These are phyloP conservation scores for Corynespora cassiicola DNA, from an alignment of 2,329 filamentous ascomycete genomes.

Conservation along the genomic window DNA sequence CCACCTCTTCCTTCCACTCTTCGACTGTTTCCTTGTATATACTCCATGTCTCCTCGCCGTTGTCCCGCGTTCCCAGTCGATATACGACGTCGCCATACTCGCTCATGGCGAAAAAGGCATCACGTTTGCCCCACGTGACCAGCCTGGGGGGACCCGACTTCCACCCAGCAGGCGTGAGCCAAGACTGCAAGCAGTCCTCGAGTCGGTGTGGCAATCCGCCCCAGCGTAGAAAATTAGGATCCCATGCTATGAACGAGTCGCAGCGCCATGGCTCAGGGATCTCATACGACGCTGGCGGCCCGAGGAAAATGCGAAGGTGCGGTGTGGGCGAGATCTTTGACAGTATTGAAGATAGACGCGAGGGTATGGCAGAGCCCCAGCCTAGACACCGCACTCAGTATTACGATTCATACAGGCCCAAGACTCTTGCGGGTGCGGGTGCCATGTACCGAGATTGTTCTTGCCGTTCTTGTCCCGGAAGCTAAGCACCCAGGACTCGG, in stretches of 20 bases:
- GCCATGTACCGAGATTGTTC: conserved; percentile 27
- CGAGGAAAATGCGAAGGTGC: conserved; percentile 37
- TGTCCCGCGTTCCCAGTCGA: conserved; percentile 17
- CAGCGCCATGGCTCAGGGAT: not conserved
- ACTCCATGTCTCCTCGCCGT: conserved; percentile 27
- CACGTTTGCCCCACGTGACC: conserved; percentile 36
- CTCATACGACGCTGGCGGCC: conserved; percentile 16
- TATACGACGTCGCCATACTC: conserved; percentile 43
- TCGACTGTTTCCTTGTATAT: conserved; percentile 43
- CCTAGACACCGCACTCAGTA: conserved; percentile 3
- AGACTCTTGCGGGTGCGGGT: not conserved
- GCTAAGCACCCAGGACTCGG: conserved; percentile 42
- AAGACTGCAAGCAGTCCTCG: conserved; percentile 40
- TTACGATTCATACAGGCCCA: no score
- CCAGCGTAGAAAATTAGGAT: conserved; percentile 42
- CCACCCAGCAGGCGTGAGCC: conserved; percentile 46
- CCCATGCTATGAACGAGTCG: conserved; percentile 43
- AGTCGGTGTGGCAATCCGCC: conserved; percentile 28
- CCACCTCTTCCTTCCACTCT: conserved; percentile 39
- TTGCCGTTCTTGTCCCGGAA: conserved; percentile 34
- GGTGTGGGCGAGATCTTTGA: conserved; percentile 34
- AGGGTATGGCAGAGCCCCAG: conserved; percentile 33
- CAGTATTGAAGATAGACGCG: conserved; percentile 26
- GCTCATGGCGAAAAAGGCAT: conserved; percentile 45
- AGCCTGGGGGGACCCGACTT: conserved; percentile 40